A percentile compares a stretch with the other conserved stretches of the same genome.
These are phyloP conservation scores for Vanrija humicola DNA, from an alignment of 1,284 basidiomycete species.

Conservation along the genomic window DNA sequence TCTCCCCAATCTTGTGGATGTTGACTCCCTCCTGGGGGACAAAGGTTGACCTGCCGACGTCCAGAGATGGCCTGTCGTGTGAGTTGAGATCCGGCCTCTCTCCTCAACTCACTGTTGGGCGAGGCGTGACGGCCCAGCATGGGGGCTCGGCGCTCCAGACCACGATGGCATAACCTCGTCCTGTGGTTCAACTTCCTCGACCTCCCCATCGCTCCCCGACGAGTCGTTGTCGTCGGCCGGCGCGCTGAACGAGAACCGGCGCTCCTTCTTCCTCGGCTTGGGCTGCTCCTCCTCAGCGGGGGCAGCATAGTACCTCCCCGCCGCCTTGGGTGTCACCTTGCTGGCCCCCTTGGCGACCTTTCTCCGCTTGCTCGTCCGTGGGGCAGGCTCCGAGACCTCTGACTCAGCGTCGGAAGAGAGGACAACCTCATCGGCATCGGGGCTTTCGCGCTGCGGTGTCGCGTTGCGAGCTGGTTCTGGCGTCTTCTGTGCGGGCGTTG, in stretches of 20 bases:
- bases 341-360: neutral
- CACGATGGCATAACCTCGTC: constrained; percentile 23
- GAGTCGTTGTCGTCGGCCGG: constrained; percentile 13
- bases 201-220: constrained; percentile 7
- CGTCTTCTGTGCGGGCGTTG: neutral
- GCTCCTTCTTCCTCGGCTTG: constrained; percentile 6
- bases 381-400: neutral
- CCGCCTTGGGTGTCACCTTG: neutral
- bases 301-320: constrained; percentile 1
- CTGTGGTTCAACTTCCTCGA: constrained; percentile 10
- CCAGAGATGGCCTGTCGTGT: neutral
- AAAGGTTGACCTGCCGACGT: constrained; percentile 21
- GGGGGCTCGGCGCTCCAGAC: constrained; percentile 19
- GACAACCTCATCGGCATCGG: neutral
- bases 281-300: neutral
- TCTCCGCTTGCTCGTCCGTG: constrained; percentile 10
- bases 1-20: constrained; percentile 11
- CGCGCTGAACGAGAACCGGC: constrained; percentile 33
- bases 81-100: neutral
- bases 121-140: constrained; percentile 3
- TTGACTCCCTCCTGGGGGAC: constrained; percentile 25
- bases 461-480: neutral
- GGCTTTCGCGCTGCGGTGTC: neutral
- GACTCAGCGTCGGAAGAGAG: neutral
- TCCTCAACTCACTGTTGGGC: constrained; percentile 3